Evolutionary conservation across 164 flowering plant species (phyloP).

Genomic region (Pachysandra terminalis): DNA sequence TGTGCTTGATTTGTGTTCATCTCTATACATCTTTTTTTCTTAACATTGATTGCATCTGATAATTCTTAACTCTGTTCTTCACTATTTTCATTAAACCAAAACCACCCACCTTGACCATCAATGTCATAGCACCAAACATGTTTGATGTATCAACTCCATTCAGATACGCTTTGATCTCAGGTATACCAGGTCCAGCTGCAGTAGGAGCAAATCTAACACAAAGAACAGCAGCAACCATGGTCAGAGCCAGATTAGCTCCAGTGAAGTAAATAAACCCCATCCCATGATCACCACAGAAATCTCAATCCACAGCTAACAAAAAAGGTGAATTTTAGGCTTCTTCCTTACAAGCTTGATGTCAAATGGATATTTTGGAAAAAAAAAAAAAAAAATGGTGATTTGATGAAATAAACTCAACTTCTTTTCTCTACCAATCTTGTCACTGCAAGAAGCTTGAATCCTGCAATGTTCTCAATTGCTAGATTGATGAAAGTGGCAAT

Average conservation of each 20-base stretch:
- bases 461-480: slow-evolving; percentile 85
- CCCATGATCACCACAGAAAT: neutral
- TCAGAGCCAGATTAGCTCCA: slow-evolving; percentile 51
- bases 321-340: neutral
- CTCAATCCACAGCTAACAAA: neutral
- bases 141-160: slow-evolving; percentile 90
- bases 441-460: slow-evolving; percentile 65
- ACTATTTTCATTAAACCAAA: neutral
- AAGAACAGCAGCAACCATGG: slow-evolving; percentile 60
- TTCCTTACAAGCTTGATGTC: neutral
- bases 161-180: slow-evolving; percentile 93
- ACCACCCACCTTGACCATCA: slow-evolving; percentile 66
- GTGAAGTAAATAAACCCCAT: slow-evolving; percentile 51
- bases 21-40: neutral
- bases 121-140: slow-evolving; percentile 73
- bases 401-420: slow-evolving; percentile 32
- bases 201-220: slow-evolving; percentile 85
- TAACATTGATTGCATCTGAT: neutral
- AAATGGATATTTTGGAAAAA: neutral
- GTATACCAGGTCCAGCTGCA: slow-evolving; percentile 98
- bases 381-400: neutral
- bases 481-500: slow-evolving; percentile 81
- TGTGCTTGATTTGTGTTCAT: slow-evolving; percentile 2
- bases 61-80: neutral
- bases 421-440: slow-evolving; percentile 33